phyloP scores from a whole-genome alignment of 2,329 filamentous ascomycete genomes.

The Fusarium newnesense region DNA sequence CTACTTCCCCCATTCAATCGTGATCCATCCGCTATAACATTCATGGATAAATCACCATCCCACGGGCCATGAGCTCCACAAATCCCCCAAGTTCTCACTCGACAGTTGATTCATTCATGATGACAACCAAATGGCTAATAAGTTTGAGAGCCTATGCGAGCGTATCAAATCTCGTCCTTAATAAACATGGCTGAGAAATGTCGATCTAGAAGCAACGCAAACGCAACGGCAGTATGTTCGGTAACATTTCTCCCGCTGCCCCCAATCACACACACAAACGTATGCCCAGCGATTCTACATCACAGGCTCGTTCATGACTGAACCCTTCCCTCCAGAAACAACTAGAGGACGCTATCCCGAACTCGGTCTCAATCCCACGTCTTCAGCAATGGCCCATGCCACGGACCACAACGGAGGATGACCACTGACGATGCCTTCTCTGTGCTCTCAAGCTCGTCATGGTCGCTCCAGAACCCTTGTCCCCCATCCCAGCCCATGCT shows the following conservation, averaged over 20 bases:
- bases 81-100: conserved; percentile 23
- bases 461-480: conserved; percentile 40
- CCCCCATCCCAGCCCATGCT: conserved; percentile 36
- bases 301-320: conserved; percentile 3
- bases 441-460: conserved; percentile 38
- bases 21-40: conserved; percentile 39
- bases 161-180: conserved; percentile 13
- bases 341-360: conserved; percentile 27
- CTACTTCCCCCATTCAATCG: conserved; percentile 29
- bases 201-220: conserved; percentile 1
- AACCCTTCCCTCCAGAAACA: conserved; percentile 25
- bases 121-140: conserved; percentile 9
- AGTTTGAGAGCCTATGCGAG: not conserved
- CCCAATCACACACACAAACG: conserved; percentile 10
- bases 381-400: conserved; percentile 37
- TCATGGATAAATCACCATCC: conserved; percentile 40
- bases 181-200: not conserved
- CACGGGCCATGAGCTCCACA: conserved; percentile 34
- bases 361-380: conserved; percentile 36
- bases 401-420: conserved; percentile 34
- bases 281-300: conserved; percentile 4
- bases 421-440: conserved; percentile 35
- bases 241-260: not conserved
- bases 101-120: conserved; percentile 17
- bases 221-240: not conserved